phyloP scores from a whole-genome alignment of 2,329 filamentous ascomycete species.

The Ilyonectria destructans region DNA sequence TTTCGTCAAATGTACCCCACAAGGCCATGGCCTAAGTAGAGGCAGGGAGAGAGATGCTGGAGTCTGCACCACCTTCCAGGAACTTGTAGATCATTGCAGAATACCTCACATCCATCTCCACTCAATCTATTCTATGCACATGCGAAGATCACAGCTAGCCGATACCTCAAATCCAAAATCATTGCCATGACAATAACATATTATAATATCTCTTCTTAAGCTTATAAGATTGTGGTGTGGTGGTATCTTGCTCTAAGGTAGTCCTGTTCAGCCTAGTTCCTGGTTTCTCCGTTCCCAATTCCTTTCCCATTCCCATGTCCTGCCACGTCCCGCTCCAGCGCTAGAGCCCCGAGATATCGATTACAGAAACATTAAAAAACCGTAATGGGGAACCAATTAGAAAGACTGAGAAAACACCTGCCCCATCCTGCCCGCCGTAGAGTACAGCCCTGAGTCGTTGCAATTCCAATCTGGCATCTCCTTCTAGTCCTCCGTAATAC shows the following conservation, averaged over 20 bases:
- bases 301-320: constrained; percentile 16
- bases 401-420: constrained; percentile 7
- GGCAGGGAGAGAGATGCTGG: neutral
- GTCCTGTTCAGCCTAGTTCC: constrained; percentile 26
- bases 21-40: neutral
- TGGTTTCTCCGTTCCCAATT: constrained; percentile 10
- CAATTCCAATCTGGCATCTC: constrained; percentile 33
- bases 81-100: neutral
- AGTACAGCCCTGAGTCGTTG: constrained; percentile 13
- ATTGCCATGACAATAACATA: neutral
- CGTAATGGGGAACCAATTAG: constrained; percentile 8
- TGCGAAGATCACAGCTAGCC: neutral
- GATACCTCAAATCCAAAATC: neutral
- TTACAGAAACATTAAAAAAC: constrained; percentile 18
- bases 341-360: constrained; percentile 27
- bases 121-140: neutral
- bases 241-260: constrained; percentile 18
- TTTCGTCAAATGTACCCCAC: constrained; percentile 4
- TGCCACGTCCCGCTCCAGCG: constrained; percentile 10
- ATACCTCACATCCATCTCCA: neutral
- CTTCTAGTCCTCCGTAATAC: constrained; percentile 12
- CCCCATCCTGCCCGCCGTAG: constrained; percentile 8
- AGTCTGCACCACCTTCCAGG: neutral
- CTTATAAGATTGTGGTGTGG: constrained; percentile 1
- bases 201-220: neutral